phyloP scores from a whole-genome alignment of 176 grass and related monocot genomes.

The Melocanna baccifera region DNA sequence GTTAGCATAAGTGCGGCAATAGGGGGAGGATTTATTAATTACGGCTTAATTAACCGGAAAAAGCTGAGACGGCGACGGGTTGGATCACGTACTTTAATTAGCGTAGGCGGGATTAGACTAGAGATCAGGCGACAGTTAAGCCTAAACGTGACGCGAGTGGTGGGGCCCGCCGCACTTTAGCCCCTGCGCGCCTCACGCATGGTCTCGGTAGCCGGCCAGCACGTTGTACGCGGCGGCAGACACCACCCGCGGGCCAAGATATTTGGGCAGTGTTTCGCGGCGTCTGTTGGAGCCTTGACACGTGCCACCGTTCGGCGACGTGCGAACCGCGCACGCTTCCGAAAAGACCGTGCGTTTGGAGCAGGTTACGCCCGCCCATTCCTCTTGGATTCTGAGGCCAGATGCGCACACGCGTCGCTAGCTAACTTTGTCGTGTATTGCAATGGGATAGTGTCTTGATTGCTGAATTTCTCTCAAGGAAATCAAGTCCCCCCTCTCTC shows the following conservation, averaged over 20 bases:
- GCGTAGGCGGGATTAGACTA: no score
- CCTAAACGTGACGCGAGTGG: neutral
- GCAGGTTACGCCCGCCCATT: neutral
- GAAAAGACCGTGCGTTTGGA: neutral
- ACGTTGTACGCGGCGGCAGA: neutral
- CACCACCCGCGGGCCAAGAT: no score
- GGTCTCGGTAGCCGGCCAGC: neutral
- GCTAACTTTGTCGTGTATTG: neutral
- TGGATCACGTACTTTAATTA: neutral
- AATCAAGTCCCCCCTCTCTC: neutral
- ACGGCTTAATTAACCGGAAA: neutral
- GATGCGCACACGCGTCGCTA: neutral
- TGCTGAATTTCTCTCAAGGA: neutral
- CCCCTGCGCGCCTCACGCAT: neutral
- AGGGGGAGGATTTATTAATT: neutral
- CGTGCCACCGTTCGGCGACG: neutral
- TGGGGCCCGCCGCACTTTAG: neutral
- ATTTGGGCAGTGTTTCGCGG: neutral
- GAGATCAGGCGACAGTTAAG: neutral
- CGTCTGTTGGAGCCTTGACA: neutral
- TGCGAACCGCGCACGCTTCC: neutral
- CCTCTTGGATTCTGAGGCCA: neutral
- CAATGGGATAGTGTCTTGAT: neutral
- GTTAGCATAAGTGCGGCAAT: slow-evolving; percentile 3
- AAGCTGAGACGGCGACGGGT: neutral